Evolutionary conservation across 2,329 filamentous ascomycete species (phyloP).

Genomic region (Colletotrichum tropicale): DNA sequence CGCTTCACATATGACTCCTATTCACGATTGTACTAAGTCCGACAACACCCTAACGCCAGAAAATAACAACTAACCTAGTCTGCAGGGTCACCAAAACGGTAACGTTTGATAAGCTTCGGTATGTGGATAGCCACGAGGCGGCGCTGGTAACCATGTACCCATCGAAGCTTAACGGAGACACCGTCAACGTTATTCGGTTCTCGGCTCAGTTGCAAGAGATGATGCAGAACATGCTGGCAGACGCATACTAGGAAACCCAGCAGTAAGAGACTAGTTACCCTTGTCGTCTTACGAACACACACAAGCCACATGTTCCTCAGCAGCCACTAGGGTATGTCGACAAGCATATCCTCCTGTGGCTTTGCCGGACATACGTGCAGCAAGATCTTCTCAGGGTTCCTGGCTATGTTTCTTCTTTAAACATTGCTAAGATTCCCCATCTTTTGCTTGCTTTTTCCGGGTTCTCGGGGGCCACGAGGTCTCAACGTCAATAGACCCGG

Average conservation of each 20-base stretch:
- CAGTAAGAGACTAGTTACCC: background rate
- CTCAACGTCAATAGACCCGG: background rate
- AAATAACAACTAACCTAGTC: background rate
- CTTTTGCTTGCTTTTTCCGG: background rate
- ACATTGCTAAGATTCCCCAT: background rate
- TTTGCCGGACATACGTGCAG: background rate
- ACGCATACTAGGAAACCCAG: background rate
- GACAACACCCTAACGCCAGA: background rate
- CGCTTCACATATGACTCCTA: background rate
- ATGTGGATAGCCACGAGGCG: background rate
- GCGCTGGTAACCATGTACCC: background rate
- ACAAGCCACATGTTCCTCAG: background rate
- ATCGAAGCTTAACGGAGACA: background rate
- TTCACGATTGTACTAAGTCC: background rate
- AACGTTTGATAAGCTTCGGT: background rate
- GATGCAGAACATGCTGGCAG: background rate
- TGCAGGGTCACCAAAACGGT: background rate
- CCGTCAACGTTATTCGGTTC: background rate
- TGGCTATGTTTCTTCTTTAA: background rate
- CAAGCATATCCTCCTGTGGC: background rate
- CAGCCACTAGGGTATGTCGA: background rate
- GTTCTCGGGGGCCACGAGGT: background rate
- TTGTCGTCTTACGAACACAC: background rate
- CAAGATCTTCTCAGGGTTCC: background rate
- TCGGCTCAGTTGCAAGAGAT: background rate